Evolutionary conservation across 1,284 basidiomycete genomes (phyloP).

Genomic region (Microstroma glucosiphilum): DNA sequence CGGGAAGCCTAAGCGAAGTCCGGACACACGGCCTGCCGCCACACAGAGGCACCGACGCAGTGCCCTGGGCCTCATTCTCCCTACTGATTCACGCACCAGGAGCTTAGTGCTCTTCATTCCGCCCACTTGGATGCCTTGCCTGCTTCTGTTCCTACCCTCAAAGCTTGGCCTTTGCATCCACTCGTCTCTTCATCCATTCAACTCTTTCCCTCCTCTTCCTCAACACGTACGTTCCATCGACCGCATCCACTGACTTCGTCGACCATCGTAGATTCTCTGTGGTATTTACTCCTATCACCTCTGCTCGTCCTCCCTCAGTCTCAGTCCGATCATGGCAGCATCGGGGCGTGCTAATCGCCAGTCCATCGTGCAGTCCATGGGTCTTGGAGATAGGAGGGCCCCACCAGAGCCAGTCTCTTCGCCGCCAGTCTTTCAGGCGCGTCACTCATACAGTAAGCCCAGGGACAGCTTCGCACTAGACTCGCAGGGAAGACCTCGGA

Average conservation of each 20-base stretch:
- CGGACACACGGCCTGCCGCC: too few relatives aligned
- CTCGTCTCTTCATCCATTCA: background rate
- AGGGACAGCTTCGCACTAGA: too few relatives aligned
- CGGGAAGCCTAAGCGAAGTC: too few relatives aligned
- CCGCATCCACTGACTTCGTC: background rate
- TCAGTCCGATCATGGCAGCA: background rate
- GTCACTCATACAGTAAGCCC: too few relatives aligned
- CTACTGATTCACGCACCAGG: too few relatives aligned
- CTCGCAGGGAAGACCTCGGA: background rate
- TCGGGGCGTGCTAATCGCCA: background rate
- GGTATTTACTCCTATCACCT: background rate
- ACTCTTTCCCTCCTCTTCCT: background rate
- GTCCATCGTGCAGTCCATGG: slow-evolving; percentile 7
- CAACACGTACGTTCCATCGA: background rate
- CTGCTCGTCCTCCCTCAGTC: background rate
- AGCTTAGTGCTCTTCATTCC: too few relatives aligned
- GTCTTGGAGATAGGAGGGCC: background rate
- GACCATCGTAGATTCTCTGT: background rate
- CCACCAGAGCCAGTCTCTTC: slow-evolving; percentile 3
- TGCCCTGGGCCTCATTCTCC: too few relatives aligned
- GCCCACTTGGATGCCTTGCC: background rate
- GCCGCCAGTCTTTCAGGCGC: background rate
- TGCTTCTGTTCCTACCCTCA: background rate
- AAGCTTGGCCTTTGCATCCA: background rate
- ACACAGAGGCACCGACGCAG: too few relatives aligned